Evolutionary conservation across 2,329 filamentous ascomycete genomes (phyloP).

Genomic region (Bipolaris sorokiniana): DNA sequence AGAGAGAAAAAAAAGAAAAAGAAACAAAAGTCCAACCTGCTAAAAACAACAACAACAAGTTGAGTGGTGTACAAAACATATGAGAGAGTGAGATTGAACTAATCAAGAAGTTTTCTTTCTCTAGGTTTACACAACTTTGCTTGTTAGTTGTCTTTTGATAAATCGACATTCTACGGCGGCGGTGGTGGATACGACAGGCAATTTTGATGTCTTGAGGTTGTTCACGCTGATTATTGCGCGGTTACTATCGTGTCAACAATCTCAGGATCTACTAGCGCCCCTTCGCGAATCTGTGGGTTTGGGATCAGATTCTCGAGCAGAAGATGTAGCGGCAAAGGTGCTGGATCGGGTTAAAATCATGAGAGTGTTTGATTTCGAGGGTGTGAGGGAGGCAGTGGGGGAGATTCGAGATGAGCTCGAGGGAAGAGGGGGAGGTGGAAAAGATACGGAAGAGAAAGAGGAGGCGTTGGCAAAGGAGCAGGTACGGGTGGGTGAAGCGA

Average conservation of each 20-base stretch:
- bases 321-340: slow-evolving; percentile 43
- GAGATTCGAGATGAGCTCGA: slow-evolving; percentile 53
- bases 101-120: too few relatives aligned
- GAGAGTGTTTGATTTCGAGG: slow-evolving; percentile 58
- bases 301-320: slow-evolving; percentile 1
- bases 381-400: slow-evolving; percentile 54
- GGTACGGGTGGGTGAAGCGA: not conserved
- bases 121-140: slow-evolving; percentile 36
- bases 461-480: slow-evolving; percentile 10
- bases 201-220: slow-evolving; percentile 53
- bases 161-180: slow-evolving; percentile 41
- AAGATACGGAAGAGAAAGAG: slow-evolving; percentile 24
- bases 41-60: too few relatives aligned
- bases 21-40: not conserved
- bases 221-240: slow-evolving; percentile 39
- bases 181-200: slow-evolving; percentile 55
- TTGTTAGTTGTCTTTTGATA: slow-evolving; percentile 50
- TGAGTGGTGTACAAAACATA: too few relatives aligned
- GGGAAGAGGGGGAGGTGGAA: not conserved
- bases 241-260: slow-evolving; percentile 21
- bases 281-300: not conserved
- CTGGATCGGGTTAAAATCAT: slow-evolving; percentile 57
- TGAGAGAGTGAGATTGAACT: too few relatives aligned
- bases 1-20: not conserved
- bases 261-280: not conserved